phyloP scores from a whole-genome alignment of 345 rosid species.

The Populus simonii region DNA sequence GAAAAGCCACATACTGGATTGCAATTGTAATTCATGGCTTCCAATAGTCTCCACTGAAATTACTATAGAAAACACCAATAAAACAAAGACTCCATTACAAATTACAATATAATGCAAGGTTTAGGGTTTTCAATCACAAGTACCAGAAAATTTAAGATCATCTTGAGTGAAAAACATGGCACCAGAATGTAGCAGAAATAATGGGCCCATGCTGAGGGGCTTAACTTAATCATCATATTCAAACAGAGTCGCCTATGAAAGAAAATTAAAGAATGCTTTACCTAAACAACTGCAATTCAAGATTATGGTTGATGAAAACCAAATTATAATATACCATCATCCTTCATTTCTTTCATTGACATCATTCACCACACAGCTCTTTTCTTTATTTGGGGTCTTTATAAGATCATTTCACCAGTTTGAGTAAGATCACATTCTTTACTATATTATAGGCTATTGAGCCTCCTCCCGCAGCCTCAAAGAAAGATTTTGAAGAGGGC shows the following conservation, averaged over 20 bases:
- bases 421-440: background rate
- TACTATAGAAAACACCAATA: background rate
- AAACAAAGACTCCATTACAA: background rate
- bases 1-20: background rate
- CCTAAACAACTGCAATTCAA: background rate
- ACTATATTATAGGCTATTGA: background rate
- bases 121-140: background rate
- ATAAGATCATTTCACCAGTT: background rate
- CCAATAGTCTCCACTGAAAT: background rate
- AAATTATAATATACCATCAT: background rate
- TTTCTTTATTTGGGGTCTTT: background rate
- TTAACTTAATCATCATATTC: background rate
- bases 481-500: background rate
- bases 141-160: background rate
- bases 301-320: background rate
- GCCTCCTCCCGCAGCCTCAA: background rate
- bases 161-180: background rate
- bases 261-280: background rate
- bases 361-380: background rate
- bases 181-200: background rate
- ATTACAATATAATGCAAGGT: background rate
- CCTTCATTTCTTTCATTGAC: background rate
- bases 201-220: background rate
- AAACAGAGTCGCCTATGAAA: background rate
- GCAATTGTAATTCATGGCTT: background rate